phyloP scores from a whole-genome alignment of 2,329 filamentous ascomycete genomes.

The Colletotrichum incanum region DNA sequence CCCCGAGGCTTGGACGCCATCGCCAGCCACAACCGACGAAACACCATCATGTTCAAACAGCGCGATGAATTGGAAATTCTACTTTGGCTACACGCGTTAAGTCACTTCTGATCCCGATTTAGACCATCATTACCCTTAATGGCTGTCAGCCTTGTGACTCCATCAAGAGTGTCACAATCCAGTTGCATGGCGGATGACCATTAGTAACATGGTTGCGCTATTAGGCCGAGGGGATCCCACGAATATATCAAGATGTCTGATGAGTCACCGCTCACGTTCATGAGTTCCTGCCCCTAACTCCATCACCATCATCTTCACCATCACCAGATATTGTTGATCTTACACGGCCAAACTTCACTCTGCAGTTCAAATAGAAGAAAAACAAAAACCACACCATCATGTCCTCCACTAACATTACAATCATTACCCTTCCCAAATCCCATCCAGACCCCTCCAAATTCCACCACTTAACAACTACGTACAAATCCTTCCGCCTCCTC shows the following conservation, averaged over 20 bases:
- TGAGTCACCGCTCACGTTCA: neutral
- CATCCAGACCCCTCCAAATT: conserved; percentile 10
- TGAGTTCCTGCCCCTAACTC: neutral
- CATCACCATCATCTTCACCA: neutral
- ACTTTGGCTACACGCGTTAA: neutral
- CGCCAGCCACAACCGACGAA: neutral
- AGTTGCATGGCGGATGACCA: no score
- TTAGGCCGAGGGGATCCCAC: neutral
- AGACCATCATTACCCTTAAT: no score
- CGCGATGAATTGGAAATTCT: no score
- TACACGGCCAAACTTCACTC: neutral
- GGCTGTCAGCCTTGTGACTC: no score
- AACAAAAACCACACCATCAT: neutral
- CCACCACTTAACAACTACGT: neutral
- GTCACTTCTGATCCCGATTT: neutral
- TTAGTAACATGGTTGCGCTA: neutral
- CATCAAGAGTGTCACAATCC: no score
- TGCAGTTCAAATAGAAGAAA: neutral
- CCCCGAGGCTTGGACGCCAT: no score
- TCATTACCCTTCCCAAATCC: conserved; percentile 21
- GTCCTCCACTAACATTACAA: neutral
- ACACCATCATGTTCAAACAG: neutral
- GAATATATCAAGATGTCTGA: neutral
- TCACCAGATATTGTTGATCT: neutral
- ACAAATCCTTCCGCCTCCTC: conserved; percentile 37